These are phyloP conservation scores for Cantharellus cinnabarinus DNA, from an alignment of 768 basidiomycete genomes.

Conservation along the genomic window DNA sequence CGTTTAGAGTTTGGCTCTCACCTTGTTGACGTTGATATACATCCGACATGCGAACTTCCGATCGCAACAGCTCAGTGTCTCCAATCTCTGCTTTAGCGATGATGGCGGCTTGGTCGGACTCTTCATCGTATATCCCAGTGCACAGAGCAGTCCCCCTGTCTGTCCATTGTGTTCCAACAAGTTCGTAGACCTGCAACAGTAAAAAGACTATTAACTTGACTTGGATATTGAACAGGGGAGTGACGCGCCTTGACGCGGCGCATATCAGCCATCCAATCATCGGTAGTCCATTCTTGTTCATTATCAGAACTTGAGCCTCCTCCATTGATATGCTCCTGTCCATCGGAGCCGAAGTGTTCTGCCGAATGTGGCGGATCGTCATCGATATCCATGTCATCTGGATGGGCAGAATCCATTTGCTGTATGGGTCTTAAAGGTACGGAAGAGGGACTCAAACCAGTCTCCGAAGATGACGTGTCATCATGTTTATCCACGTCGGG, in stretches of 20 bases:
- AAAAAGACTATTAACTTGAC: neutral
- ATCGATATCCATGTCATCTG: conserved; percentile 1
- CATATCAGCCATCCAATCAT: conserved; percentile 9
- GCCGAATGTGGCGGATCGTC: neutral
- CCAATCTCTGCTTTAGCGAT: conserved; percentile 66
- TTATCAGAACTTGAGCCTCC: conserved; percentile 1
- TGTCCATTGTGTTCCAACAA: conserved; percentile 76
- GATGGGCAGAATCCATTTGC: neutral
- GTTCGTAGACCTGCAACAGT: conserved; percentile 65
- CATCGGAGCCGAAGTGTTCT: neutral
- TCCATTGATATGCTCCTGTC: neutral
- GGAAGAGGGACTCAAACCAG: neutral
- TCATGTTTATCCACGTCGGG: neutral
- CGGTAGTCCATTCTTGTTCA: conserved; percentile 5
- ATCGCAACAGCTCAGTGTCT: conserved; percentile 52
- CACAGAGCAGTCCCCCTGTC: conserved; percentile 97
- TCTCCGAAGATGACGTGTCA: neutral
- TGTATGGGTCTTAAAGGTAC: neutral
- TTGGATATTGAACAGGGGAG: neutral
- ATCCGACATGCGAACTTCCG: conserved; percentile 62
- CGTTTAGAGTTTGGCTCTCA: conserved; percentile 18
- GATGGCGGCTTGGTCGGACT: conserved; percentile 56
- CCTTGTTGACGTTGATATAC: conserved; percentile 80
- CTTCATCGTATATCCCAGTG: conserved; percentile 67
- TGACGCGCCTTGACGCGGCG: conserved; percentile 10